phyloP scores from a whole-genome alignment of 1,139 yeast genomes.

The Wickerhamomyces sp. region DNA sequence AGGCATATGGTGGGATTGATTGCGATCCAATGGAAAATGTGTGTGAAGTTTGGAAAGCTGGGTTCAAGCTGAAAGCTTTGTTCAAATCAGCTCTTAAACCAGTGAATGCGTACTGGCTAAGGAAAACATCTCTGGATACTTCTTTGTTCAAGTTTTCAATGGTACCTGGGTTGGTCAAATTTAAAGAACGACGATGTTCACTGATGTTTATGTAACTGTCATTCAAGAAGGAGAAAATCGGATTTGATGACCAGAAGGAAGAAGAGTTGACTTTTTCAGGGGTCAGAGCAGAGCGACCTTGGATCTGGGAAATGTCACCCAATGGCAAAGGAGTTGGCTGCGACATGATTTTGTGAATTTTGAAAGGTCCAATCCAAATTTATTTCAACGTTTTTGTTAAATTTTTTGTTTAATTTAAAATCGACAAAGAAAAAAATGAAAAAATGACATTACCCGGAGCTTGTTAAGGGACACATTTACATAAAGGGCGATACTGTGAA shows the following conservation, averaged over 20 bases:
- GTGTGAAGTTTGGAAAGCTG: slow-evolving; percentile 97
- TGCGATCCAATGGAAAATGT: slow-evolving; percentile 87
- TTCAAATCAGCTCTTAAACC: slow-evolving; percentile 96
- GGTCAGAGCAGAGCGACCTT: slow-evolving; percentile 53
- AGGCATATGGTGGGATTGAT: slow-evolving; percentile 86
- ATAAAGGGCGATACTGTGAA: too few relatives aligned
- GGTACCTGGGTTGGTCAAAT: slow-evolving; percentile 89
- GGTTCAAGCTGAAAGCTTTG: slow-evolving; percentile 86
- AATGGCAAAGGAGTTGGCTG: slow-evolving; percentile 34
- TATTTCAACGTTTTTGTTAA: neutral
- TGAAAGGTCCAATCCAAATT: too few relatives aligned
- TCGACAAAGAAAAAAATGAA: too few relatives aligned
- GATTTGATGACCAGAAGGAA: slow-evolving; percentile 80
- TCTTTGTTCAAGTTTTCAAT: slow-evolving; percentile 92
- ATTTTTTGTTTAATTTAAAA: neutral
- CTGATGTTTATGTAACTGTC: slow-evolving; percentile 69
- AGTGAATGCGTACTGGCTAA: slow-evolving; percentile 86
- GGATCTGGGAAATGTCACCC: slow-evolving; percentile 52
- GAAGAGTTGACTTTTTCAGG: slow-evolving; percentile 40
- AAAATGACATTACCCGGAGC: too few relatives aligned
- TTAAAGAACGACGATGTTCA: slow-evolving; percentile 77
- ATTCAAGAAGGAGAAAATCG: slow-evolving; percentile 75
- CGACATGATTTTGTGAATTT: slow-evolving; percentile 11
- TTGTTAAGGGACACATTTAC: too few relatives aligned
- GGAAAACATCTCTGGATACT: slow-evolving; percentile 88